phyloP scores from a whole-genome alignment of 2,329 filamentous ascomycete species.

The Colletotrichum australisinense region DNA sequence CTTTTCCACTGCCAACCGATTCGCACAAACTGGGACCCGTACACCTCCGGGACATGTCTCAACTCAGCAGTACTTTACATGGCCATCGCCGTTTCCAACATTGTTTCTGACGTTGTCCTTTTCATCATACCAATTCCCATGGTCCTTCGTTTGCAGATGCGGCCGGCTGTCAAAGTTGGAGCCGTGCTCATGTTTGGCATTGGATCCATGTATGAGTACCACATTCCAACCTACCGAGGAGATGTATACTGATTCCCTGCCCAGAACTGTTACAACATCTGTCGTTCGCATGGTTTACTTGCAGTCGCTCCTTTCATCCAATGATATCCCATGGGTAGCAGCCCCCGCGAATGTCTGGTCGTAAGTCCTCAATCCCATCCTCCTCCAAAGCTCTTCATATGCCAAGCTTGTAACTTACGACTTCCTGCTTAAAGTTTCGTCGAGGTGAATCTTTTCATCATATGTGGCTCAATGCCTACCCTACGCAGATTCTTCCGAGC shows the following conservation, averaged over 20 bases:
- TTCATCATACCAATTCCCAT: constrained; percentile 58
- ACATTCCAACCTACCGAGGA: fast-evolving
- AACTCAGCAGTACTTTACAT: constrained; percentile 58
- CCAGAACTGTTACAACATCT: constrained; percentile 45
- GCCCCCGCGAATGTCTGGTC: constrained; percentile 37
- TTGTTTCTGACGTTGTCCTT: constrained; percentile 58
- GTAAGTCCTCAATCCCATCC: neutral
- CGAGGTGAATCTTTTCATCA: constrained; percentile 43
- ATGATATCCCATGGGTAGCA: constrained; percentile 33
- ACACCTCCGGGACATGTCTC: constrained; percentile 48
- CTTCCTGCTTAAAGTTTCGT: constrained; percentile 37
- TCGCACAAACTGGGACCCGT: constrained; percentile 38
- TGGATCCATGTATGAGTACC: constrained; percentile 43
- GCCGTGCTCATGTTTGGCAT: constrained; percentile 56
- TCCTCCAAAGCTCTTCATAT: neutral
- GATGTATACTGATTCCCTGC: neutral
- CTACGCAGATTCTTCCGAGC: constrained; percentile 49
- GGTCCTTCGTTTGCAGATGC: constrained; percentile 55
- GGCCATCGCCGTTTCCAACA: constrained; percentile 58
- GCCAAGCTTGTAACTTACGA: neutral
- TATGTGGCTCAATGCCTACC: constrained; percentile 49
- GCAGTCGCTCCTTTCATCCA: constrained; percentile 33
- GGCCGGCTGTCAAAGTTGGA: constrained; percentile 56
- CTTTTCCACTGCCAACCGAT: constrained; percentile 39
- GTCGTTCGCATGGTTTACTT: constrained; percentile 36